Evolutionary conservation across 1,284 basidiomycete genomes (phyloP).

Genomic region (Cryptococcus hybrid): DNA sequence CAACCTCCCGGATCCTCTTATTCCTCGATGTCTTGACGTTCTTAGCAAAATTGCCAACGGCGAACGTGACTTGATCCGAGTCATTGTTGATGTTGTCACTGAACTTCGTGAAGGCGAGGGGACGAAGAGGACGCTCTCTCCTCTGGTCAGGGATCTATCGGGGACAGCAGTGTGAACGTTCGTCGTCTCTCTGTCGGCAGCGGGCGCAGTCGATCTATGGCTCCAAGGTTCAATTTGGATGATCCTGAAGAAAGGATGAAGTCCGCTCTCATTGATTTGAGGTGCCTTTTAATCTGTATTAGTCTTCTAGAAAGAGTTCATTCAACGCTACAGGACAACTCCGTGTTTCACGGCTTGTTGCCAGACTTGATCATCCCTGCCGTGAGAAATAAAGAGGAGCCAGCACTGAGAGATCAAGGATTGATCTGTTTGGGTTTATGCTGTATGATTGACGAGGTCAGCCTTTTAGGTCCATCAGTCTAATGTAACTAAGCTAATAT

Average conservation of each 20-base stretch:
- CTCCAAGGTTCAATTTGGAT: conserved; percentile 16
- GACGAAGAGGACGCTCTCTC: conserved; percentile 46
- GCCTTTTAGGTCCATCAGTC: conserved; percentile 10
- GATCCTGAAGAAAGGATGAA: conserved; percentile 36
- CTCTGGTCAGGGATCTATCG: conserved; percentile 16
- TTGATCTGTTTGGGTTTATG: conserved; percentile 83
- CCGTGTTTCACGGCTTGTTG: conserved; percentile 85
- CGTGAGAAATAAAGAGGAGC: conserved; percentile 76
- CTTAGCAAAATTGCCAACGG: conserved; percentile 77
- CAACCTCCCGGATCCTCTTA: conserved; percentile 71
- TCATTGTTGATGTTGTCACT: conserved; percentile 91
- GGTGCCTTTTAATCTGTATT: conserved; percentile 84
- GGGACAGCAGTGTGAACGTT: conserved; percentile 12
- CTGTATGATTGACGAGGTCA: conserved; percentile 76
- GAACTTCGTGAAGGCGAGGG: conserved; percentile 63
- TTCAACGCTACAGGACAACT: conserved; percentile 90
- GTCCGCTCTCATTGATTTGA: conserved; percentile 71
- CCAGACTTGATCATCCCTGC: conserved; percentile 88
- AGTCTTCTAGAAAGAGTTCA: conserved; percentile 89
- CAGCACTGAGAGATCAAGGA: conserved; percentile 79
- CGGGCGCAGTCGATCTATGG: conserved; percentile 6
- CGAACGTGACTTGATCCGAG: conserved; percentile 87
- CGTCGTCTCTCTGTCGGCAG: conserved; percentile 7
- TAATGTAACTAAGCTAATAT: conserved; percentile 1
- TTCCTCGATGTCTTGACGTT: conserved; percentile 82